Conservation (phyloP, 2,329 filamentous ascomycete genomes). For the Ceratocystiopsis brevicomis region DNA sequence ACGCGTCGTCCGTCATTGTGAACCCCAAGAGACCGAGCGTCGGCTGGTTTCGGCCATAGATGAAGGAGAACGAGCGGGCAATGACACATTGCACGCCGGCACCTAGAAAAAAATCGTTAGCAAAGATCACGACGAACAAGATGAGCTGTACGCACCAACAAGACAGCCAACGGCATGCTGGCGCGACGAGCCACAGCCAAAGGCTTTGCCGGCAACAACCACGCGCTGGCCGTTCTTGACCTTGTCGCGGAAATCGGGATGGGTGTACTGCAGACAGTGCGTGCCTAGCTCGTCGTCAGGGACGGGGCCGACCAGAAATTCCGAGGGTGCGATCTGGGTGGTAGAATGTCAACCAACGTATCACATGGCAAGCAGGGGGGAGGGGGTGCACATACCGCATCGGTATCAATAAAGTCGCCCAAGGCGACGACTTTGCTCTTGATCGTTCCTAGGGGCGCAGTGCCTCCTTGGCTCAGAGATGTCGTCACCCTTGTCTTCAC, state of each 20-base stretch:
- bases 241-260: constrained; percentile 20
- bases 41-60: constrained; percentile 26
- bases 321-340: constrained; percentile 20
- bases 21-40: constrained; percentile 26
- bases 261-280: constrained; percentile 22
- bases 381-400: constrained; percentile 15
- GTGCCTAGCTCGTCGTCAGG: constrained; percentile 14
- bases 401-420: constrained; percentile 27
- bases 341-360: neutral
- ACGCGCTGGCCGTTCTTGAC: constrained; percentile 19
- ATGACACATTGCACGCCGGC: constrained; percentile 23
- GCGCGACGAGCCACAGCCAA: constrained; percentile 26
- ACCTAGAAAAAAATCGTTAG: constrained; percentile 3
- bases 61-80: constrained; percentile 25
- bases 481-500: neutral
- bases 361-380: no score
- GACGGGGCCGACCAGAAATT: constrained; percentile 16
- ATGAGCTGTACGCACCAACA: constrained; percentile 10
- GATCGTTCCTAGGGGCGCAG: constrained; percentile 6
- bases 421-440: constrained; percentile 19
- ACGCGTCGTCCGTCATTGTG: constrained; percentile 18
- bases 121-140: no score
- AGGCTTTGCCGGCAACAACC: constrained; percentile 26
- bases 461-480: neutral
- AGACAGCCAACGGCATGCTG: constrained; percentile 24